Conservation (phyloP, 176 grass and related monocot species). For the Miscanthus lutarioriparius region DNA sequence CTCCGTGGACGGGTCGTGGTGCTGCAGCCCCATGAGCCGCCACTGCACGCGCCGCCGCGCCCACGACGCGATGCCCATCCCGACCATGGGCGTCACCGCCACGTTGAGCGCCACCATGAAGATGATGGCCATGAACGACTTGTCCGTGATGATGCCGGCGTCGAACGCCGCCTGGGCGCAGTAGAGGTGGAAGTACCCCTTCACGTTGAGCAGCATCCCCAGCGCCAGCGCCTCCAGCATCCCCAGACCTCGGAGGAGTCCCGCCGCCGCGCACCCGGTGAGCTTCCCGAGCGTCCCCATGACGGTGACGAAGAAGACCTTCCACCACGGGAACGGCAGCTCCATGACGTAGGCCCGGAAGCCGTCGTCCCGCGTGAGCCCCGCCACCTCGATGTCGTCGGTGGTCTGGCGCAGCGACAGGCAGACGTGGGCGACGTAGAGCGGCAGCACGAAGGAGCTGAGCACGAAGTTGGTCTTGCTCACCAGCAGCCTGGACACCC, state of each 20-base stretch:
- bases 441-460: constrained; percentile 60
- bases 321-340: constrained; percentile 50
- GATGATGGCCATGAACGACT: constrained; percentile 53
- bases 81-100: constrained; percentile 54
- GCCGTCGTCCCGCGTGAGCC: not conserved
- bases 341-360: constrained; percentile 43
- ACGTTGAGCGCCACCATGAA: constrained; percentile 60
- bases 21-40: constrained; percentile 68
- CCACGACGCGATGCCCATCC: constrained; percentile 51
- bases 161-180: constrained; percentile 53
- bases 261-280: constrained; percentile 36
- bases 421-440: constrained; percentile 60
- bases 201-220: constrained; percentile 78
- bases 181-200: constrained; percentile 83
- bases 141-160: constrained; percentile 55
- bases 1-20: constrained; percentile 49
- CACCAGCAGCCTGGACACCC: constrained; percentile 57
- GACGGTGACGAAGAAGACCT: constrained; percentile 45
- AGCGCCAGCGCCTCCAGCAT: constrained; percentile 61
- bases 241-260: constrained; percentile 37
- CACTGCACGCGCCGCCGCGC: constrained; percentile 56
- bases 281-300: constrained; percentile 65
- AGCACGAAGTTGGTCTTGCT: constrained; percentile 77
- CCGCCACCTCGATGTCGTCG: constrained; percentile 37
- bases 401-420: constrained; percentile 51